Conservation (phyloP, 805 yeast genomes). For the Metschnikowia picachoensis region DNA sequence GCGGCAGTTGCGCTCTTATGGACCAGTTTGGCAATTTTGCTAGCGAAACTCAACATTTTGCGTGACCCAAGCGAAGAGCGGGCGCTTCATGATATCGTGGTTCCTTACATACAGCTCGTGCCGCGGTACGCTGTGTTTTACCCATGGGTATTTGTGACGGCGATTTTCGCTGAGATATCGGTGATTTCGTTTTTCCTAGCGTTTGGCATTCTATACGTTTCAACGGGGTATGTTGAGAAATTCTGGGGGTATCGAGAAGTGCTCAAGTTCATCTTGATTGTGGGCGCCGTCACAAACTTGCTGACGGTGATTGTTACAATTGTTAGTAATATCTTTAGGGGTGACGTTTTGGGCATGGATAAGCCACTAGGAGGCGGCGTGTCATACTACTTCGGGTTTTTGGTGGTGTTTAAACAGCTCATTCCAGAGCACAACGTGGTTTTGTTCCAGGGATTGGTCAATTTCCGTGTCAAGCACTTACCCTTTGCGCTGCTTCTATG, state of each 20-base stretch:
- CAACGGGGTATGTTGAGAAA: conserved; percentile 46
- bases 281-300: conserved; percentile 55
- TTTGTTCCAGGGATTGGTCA: conserved; percentile 41
- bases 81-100: conserved; percentile 36
- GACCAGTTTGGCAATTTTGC: conserved; percentile 40
- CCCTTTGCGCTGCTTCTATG: conserved; percentile 46
- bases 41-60: conserved; percentile 32
- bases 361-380: conserved; percentile 51
- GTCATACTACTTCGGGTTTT: conserved; percentile 48
- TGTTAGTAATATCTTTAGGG: conserved; percentile 31
- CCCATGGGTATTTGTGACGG: conserved; percentile 63
- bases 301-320: conserved; percentile 43
- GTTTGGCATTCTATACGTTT: conserved; percentile 31
- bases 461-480: conserved; percentile 56
- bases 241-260: conserved; percentile 53
- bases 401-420: conserved; percentile 54
- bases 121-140: conserved; percentile 51
- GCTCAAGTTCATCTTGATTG: conserved; percentile 46
- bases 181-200: conserved; percentile 44
- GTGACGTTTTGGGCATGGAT: conserved; percentile 36
- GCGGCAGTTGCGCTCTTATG: conserved; percentile 37
- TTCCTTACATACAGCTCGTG: conserved; percentile 61
- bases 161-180: conserved; percentile 62
- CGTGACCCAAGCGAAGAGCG: conserved; percentile 6
- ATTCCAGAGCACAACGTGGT: conserved; percentile 55